phyloP scores from a whole-genome alignment of 192 early-diverging fungal species.

The Coemansia javaensis region DNA sequence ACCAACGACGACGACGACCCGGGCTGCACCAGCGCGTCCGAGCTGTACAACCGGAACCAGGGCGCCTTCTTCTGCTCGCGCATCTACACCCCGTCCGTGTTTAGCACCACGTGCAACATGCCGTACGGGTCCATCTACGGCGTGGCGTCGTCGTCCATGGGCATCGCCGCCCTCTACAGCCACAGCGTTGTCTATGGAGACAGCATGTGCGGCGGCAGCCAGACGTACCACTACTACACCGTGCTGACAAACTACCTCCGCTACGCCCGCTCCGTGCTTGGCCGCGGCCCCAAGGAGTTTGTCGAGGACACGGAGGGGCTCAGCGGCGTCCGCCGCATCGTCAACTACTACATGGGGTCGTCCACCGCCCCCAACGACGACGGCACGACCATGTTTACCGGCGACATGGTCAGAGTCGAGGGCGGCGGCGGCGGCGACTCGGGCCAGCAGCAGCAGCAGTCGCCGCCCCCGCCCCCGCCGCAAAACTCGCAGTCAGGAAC shows the following conservation, averaged over 20 bases:
- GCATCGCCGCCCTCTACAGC: slow-evolving; percentile 17
- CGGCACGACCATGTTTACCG: slow-evolving; percentile 15
- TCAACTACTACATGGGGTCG: slow-evolving; percentile 4
- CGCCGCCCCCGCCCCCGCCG: background rate
- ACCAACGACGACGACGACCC: background rate
- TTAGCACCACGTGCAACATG: slow-evolving; percentile 6
- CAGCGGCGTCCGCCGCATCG: background rate
- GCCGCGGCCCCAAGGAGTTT: slow-evolving; percentile 11
- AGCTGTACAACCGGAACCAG: slow-evolving; percentile 7
- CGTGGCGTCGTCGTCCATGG: slow-evolving; percentile 3
- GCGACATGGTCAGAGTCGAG: slow-evolving; percentile 8
- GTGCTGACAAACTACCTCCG: slow-evolving; percentile 13
- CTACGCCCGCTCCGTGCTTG: slow-evolving; percentile 7
- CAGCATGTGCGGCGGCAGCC: slow-evolving; percentile 8
- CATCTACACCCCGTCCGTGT: slow-evolving; percentile 3
- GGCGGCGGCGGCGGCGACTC: background rate
- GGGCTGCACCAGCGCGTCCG: slow-evolving; percentile 4
- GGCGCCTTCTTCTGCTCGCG: slow-evolving; percentile 7
- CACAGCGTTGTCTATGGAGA: slow-evolving; percentile 11
- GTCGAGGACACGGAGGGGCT: slow-evolving; percentile 10
- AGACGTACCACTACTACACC: slow-evolving; percentile 11
- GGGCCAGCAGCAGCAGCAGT: background rate
- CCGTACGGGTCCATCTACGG: slow-evolving; percentile 28
- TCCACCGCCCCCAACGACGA: background rate
- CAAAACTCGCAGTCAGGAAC: too few species aligned